Conservation (phyloP, 2,329 filamentous ascomycete species). For the Colletotrichum camelliae region DNA sequence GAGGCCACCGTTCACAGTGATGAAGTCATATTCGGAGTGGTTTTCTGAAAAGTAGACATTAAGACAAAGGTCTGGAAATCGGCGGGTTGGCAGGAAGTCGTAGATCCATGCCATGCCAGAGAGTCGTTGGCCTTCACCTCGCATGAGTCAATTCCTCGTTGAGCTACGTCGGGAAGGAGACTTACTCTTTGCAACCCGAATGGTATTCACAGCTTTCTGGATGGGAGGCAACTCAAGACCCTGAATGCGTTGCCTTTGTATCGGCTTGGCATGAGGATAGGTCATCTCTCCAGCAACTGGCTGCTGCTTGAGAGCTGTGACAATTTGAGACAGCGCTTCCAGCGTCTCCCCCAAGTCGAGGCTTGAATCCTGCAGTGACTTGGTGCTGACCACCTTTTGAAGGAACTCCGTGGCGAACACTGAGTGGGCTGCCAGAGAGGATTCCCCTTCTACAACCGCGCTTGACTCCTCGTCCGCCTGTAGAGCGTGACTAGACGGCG, state of each 20-base stretch:
- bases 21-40: conserved; percentile 35
- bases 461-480: conserved; percentile 27
- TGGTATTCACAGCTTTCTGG: conserved; percentile 12
- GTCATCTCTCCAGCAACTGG: conserved; percentile 29
- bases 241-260: background rate
- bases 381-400: conserved; percentile 38
- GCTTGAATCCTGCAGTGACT: conserved; percentile 26
- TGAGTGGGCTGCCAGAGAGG: conserved; percentile 50
- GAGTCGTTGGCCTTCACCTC: background rate
- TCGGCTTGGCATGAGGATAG: conserved; percentile 26
- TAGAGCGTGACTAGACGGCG: conserved; percentile 10
- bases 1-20: conserved; percentile 36
- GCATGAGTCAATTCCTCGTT: background rate
- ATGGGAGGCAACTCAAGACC: conserved; percentile 20
- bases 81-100: conserved; percentile 32
- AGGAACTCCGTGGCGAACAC: conserved; percentile 52
- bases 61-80: conserved; percentile 36
- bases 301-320: conserved; percentile 30
- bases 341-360: conserved; percentile 39
- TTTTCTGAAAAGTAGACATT: conserved; percentile 38
- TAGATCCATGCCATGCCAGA: conserved; percentile 30
- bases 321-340: conserved; percentile 37
- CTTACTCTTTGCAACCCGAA: conserved; percentile 3
- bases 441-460: conserved; percentile 46
- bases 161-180: fast-evolving